Evolutionary conservation across 352 stramenopile genomes (phyloP).

Genomic region (Phytophthora kernoviae): DNA sequence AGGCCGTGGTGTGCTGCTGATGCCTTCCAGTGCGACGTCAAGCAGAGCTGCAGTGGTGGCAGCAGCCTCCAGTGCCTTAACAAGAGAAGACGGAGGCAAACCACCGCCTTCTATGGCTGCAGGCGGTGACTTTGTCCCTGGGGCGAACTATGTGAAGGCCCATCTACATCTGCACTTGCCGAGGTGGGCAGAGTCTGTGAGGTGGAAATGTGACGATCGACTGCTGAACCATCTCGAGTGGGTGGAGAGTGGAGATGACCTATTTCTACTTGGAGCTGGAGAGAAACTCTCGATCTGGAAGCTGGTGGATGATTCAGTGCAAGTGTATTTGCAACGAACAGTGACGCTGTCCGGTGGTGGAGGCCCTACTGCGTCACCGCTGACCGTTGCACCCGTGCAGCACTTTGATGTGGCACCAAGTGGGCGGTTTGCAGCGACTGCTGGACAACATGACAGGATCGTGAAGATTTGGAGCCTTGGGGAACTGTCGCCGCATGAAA

Average conservation of each 20-base stretch:
- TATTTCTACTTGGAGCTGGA: slow-evolving; percentile 71
- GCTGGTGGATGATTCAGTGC: slow-evolving; percentile 76
- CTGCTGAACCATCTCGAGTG: slow-evolving; percentile 71
- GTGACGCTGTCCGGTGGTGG: slow-evolving; percentile 42
- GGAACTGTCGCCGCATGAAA: slow-evolving; percentile 56
- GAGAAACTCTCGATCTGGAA: slow-evolving; percentile 85
- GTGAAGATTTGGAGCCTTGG: slow-evolving; percentile 73
- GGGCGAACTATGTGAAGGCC: slow-evolving; percentile 58
- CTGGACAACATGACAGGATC: slow-evolving; percentile 61
- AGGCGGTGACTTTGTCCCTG: slow-evolving; percentile 12
- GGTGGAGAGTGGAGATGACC: slow-evolving; percentile 71
- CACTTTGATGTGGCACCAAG: slow-evolving; percentile 72
- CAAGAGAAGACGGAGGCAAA: slow-evolving; percentile 1
- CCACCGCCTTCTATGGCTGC: not conserved
- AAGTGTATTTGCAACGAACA: slow-evolving; percentile 79
- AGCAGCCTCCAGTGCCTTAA: slow-evolving; percentile 11
- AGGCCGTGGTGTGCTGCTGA: slow-evolving; percentile 65
- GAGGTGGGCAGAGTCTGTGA: slow-evolving; percentile 69
- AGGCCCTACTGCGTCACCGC: slow-evolving; percentile 2
- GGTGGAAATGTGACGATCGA: slow-evolving; percentile 72
- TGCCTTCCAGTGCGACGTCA: slow-evolving; percentile 47
- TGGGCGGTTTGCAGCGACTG: slow-evolving; percentile 67
- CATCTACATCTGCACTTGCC: slow-evolving; percentile 76
- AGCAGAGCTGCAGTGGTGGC: slow-evolving; percentile 21
- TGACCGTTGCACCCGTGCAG: slow-evolving; percentile 29